These are phyloP conservation scores for Allium fistulosum DNA, from an alignment of 106 monocot genomes.

Conservation along the genomic window DNA sequence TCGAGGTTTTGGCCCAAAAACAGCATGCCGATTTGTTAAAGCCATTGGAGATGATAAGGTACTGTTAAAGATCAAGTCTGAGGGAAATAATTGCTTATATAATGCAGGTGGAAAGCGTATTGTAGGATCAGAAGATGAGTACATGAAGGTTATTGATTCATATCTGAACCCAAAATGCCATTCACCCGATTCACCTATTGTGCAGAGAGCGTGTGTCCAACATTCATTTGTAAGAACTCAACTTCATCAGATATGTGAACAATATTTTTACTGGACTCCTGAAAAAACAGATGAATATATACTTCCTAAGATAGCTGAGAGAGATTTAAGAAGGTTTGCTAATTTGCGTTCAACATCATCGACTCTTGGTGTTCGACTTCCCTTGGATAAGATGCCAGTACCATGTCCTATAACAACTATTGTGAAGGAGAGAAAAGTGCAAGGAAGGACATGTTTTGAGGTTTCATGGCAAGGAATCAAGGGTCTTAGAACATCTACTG, in stretches of 20 bases:
- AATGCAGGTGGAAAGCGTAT: too few species aligned
- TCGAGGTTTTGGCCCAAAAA: conserved; percentile 74
- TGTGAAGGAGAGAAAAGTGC: conserved; percentile 63
- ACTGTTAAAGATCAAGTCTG: conserved; percentile 42
- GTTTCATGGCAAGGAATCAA: conserved; percentile 66
- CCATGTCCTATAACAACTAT: conserved; percentile 62
- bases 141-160: conserved; percentile 58
- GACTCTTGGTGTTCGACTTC: too few species aligned
- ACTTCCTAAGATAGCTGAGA: conserved; percentile 85
- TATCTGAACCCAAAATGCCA: conserved; percentile 93
- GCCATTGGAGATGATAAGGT: conserved; percentile 55
- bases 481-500: conserved; percentile 35
- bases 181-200: conserved; percentile 62
- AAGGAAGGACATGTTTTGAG: conserved; percentile 58
- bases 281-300: conserved; percentile 88
- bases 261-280: conserved; percentile 60
- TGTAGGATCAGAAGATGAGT: conserved; percentile 26
- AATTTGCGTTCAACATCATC: conserved; percentile 42
- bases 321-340: conserved; percentile 73
- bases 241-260: conserved; percentile 64
- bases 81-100: conserved; percentile 6
- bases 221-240: conserved; percentile 38
- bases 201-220: conserved; percentile 45
- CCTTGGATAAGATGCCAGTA: conserved; percentile 44
- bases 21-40: conserved; percentile 75